A percentile compares a stretch with the other conserved stretches of the same genome.
phyloP scores from a whole-genome alignment of 805 yeast species.

The Spencermartinsiella europaea region DNA sequence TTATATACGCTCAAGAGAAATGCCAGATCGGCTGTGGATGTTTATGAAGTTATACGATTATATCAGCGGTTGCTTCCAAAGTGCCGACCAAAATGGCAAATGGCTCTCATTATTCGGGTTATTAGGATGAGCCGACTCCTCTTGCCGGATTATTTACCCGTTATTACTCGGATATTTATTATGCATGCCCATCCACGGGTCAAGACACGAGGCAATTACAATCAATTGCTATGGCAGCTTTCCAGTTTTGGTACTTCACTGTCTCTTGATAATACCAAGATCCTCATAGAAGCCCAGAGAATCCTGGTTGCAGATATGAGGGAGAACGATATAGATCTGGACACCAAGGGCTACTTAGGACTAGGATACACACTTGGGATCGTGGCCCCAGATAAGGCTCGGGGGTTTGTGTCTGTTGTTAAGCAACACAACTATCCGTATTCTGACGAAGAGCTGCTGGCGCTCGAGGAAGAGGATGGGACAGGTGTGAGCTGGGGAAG shows the following conservation, averaged over 20 bases:
- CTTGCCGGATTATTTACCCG: constrained; percentile 24
- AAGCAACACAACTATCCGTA: constrained; percentile 17
- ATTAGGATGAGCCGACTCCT: constrained; percentile 18
- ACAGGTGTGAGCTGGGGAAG: constrained; percentile 7
- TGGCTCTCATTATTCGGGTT: constrained; percentile 20
- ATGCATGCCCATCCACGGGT: constrained; percentile 6
- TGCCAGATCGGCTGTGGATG: constrained; percentile 20
- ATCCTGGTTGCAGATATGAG: constrained; percentile 21
- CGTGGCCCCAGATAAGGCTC: constrained; percentile 11
- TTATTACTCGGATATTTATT: constrained; percentile 23
- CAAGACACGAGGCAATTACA: constrained; percentile 12
- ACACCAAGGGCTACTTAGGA: constrained; percentile 29
- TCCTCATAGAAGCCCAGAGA: constrained; percentile 24
- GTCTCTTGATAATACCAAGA: constrained; percentile 17
- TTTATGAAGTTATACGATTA: constrained; percentile 21
- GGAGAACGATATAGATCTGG: constrained; percentile 13
- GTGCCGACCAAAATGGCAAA: constrained; percentile 12
- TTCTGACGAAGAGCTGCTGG: constrained; percentile 18
- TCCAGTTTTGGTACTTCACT: constrained; percentile 26
- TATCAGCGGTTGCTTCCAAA: constrained; percentile 16
- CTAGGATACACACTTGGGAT: constrained; percentile 22
- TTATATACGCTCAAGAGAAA: constrained; percentile 24
- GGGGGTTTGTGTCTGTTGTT: constrained; percentile 13
- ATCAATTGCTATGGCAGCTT: constrained; percentile 29
- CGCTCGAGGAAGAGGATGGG: constrained; percentile 3